phyloP scores from a whole-genome alignment of 768 basidiomycete genomes.

The Xerocomus potaroensis region DNA sequence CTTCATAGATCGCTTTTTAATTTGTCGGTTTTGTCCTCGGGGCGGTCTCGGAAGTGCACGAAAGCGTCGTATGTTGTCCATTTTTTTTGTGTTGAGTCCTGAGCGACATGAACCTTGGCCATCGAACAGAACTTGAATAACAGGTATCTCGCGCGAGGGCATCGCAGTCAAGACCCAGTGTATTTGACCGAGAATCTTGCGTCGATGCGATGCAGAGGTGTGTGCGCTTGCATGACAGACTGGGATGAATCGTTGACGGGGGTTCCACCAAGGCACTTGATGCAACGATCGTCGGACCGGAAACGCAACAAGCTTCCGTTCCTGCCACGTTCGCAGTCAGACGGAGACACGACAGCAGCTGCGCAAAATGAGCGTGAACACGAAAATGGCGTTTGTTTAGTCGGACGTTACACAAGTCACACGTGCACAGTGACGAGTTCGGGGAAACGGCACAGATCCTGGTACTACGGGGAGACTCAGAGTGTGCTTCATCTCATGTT shows the following conservation, averaged over 20 bases:
- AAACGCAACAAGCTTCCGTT: slow-evolving; percentile 8
- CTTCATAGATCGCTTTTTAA: slow-evolving; percentile 42
- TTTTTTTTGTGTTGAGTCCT: background rate
- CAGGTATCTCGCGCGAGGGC: slow-evolving; percentile 55
- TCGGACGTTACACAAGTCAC: slow-evolving; percentile 4
- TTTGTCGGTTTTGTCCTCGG: slow-evolving; percentile 45
- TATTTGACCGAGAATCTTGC: slow-evolving; percentile 59
- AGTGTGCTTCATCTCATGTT: no score
- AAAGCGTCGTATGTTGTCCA: slow-evolving; percentile 50
- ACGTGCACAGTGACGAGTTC: background rate
- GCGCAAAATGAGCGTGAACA: background rate
- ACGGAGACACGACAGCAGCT: background rate
- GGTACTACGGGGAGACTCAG: no score
- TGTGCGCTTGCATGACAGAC: slow-evolving; percentile 26
- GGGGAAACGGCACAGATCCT: no score
- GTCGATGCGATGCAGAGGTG: slow-evolving; percentile 70
- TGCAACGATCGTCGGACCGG: slow-evolving; percentile 38
- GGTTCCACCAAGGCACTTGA: slow-evolving; percentile 50
- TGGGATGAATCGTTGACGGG: no score
- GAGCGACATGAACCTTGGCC: background rate
- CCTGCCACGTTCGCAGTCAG: slow-evolving; percentile 2
- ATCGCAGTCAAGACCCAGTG: slow-evolving; percentile 62
- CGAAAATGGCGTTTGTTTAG: slow-evolving; percentile 4
- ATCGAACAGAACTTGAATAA: slow-evolving; percentile 37
- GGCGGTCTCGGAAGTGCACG: slow-evolving; percentile 37